Conservation (phyloP, 2,329 filamentous ascomycete genomes). For the Orbilia javanica region DNA sequence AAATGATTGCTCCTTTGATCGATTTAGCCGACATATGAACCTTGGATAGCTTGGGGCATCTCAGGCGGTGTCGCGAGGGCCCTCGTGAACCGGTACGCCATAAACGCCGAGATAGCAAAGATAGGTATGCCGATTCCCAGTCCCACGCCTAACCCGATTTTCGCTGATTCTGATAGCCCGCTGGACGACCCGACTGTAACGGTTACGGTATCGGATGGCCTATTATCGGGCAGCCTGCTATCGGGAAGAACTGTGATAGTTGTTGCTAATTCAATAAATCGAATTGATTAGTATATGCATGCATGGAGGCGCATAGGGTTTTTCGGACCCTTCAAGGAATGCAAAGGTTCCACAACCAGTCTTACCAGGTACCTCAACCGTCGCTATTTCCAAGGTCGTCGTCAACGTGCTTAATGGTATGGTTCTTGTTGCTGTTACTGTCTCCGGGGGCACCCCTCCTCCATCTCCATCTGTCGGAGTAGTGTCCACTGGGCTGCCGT, state of each 20-base stretch:
- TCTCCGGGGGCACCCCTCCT: not conserved
- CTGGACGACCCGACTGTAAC: not conserved
- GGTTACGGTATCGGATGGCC: not conserved
- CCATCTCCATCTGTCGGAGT: not conserved
- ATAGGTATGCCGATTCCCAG: conserved; percentile 27
- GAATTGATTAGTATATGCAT: not conserved
- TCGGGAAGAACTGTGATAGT: not conserved
- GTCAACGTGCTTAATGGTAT: conserved; percentile 21
- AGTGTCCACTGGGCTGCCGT: not conserved
- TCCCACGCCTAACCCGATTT: conserved; percentile 30
- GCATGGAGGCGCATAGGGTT: too few species aligned
- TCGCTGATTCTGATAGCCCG: conserved; percentile 12
- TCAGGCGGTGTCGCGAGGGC: not conserved
- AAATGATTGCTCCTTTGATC: not conserved
- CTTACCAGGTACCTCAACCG: conserved; percentile 18
- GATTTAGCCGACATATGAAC: not conserved
- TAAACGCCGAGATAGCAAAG: not conserved
- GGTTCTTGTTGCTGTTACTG: conserved; percentile 7
- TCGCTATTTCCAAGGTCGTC: conserved; percentile 8
- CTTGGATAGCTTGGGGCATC: conserved; percentile 34
- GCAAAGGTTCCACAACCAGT: too few species aligned
- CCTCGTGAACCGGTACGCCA: conserved; percentile 5
- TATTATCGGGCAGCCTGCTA: not conserved
- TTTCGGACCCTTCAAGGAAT: too few species aligned
- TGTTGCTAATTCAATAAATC: not conserved